Conservation (phyloP, 2,329 filamentous ascomycete species). For the Chalaropsis ovoidea region DNA sequence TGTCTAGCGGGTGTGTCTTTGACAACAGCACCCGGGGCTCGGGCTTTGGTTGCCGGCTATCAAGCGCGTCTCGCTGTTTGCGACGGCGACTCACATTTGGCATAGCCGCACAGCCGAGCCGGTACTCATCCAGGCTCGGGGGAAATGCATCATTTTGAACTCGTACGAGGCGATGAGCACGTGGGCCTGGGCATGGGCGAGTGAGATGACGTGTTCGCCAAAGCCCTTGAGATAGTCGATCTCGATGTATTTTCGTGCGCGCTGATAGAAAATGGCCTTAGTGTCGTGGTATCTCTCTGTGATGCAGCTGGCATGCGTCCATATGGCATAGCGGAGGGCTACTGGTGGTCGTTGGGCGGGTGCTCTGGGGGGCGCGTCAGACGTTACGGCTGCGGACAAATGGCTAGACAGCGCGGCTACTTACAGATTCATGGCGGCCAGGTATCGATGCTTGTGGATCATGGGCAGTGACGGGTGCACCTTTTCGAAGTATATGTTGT, state of each 20-base stretch:
- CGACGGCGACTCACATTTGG: conserved; percentile 56
- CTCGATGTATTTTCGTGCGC: conserved; percentile 82
- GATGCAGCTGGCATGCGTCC: conserved; percentile 81
- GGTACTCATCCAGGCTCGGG: conserved; percentile 85
- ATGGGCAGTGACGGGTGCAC: conserved; percentile 77
- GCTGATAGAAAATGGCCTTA: conserved; percentile 80
- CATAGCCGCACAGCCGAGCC: conserved; percentile 69
- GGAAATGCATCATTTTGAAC: conserved; percentile 97
- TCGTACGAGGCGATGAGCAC: conserved; percentile 71
- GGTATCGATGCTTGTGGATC: conserved; percentile 79
- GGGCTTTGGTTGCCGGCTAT: not conserved
- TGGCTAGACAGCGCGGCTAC: conserved; percentile 27
- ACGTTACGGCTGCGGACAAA: not conserved
- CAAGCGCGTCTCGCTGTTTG: not conserved
- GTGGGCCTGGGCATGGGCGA: conserved; percentile 81
- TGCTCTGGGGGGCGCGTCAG: conserved; percentile 39
- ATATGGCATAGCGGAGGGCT: conserved; percentile 86
- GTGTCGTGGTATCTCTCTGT: conserved; percentile 70
- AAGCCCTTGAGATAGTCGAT: conserved; percentile 84
- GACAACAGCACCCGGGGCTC: not conserved
- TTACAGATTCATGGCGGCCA: conserved; percentile 75
- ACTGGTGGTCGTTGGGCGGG: conserved; percentile 77
- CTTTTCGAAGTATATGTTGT: conserved; percentile 83
- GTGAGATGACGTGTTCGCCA: conserved; percentile 76
- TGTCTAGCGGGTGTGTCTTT: no score